Evolutionary conservation across 108 stramenopile genomes (phyloP).

Genomic region (Discostella stelligeroides): DNA sequence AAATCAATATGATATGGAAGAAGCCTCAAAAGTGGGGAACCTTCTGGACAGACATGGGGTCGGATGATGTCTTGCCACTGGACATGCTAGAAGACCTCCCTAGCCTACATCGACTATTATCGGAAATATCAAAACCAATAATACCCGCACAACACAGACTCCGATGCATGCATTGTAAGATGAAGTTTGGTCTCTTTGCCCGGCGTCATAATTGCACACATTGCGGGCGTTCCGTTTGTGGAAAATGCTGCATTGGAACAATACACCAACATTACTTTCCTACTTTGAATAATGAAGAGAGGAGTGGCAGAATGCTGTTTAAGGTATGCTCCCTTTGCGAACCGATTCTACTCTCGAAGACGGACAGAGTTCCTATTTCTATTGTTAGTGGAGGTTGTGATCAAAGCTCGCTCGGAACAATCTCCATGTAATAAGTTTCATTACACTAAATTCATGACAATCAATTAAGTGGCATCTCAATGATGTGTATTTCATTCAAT

Average conservation of each 20-base stretch:
- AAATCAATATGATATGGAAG: constrained; percentile 78
- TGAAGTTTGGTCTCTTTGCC: constrained; percentile 51
- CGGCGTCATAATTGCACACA: constrained; percentile 71
- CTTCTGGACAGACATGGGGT: constrained; percentile 80
- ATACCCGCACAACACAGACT: constrained; percentile 61
- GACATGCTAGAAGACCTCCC: constrained; percentile 79
- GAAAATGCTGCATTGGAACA: constrained; percentile 50
- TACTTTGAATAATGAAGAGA: constrained; percentile 6
- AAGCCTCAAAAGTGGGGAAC: constrained; percentile 79
- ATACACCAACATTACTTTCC: constrained; percentile 25
- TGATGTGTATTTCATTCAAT: too few species aligned
- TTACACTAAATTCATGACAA: too few species aligned
- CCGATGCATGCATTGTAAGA: constrained; percentile 87
- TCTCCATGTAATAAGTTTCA: constrained; percentile 28
- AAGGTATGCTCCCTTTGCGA: constrained; percentile 48
- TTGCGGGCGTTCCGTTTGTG: constrained; percentile 79
- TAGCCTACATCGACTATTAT: constrained; percentile 61
- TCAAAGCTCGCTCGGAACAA: constrained; percentile 28
- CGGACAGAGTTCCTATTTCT: constrained; percentile 7
- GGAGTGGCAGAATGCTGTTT: constrained; percentile 4
- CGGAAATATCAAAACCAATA: constrained; percentile 62
- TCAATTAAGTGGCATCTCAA: too few species aligned
- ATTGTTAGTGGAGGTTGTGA: constrained; percentile 21
- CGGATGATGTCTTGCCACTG: constrained; percentile 63
- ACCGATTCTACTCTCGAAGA: constrained; percentile 29